phyloP scores from a whole-genome alignment of 257 asterid genomes.

The Mentha longifolia region DNA sequence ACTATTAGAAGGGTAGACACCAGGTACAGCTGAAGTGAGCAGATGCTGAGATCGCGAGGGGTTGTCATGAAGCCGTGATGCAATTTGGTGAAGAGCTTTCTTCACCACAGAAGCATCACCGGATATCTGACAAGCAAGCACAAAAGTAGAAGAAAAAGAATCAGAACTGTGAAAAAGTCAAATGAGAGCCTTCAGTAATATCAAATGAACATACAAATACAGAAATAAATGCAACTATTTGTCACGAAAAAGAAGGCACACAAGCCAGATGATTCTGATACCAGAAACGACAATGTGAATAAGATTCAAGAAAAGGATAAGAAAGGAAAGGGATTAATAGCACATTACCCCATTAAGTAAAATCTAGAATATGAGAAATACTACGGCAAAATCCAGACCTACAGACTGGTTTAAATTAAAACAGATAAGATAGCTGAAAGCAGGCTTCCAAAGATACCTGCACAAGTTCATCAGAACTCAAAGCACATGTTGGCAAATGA shows the following conservation, averaged over 20 bases:
- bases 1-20: constrained; percentile 63
- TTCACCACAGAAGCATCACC: constrained; percentile 78
- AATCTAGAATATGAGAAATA: constrained; percentile 5
- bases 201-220: not conserved
- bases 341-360: not conserved
- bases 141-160: not conserved
- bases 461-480: constrained; percentile 89
- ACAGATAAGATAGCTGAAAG: constrained; percentile 2
- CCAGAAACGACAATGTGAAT: too few species aligned
- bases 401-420: not conserved
- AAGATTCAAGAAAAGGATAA: not conserved
- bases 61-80: constrained; percentile 84
- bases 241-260: not conserved
- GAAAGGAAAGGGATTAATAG: not conserved
- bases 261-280: not conserved
- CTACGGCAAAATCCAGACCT: not conserved
- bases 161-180: constrained; percentile 5
- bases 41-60: constrained; percentile 92
- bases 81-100: constrained; percentile 81
- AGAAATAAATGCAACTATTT: not conserved
- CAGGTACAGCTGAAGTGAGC: constrained; percentile 71
- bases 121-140: constrained; percentile 59
- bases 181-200: not conserved
- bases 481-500: constrained; percentile 84
- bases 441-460: constrained; percentile 56